These are phyloP conservation scores for Betula pendula DNA, from an alignment of 306 rosid genomes.

Conservation along the genomic window DNA sequence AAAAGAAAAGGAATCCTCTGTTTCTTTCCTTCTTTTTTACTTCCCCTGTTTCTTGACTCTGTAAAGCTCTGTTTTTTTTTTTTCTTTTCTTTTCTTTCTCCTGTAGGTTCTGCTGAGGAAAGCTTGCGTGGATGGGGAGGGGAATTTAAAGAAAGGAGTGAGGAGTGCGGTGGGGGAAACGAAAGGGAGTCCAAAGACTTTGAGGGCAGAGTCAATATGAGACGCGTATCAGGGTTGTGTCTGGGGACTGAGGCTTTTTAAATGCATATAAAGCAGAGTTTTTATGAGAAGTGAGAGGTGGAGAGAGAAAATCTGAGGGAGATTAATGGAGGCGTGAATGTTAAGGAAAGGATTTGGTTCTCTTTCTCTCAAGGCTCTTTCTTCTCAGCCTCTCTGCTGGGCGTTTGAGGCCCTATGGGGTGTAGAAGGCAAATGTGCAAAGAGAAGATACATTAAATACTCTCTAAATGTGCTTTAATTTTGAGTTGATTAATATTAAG, in stretches of 20 bases:
- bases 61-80: conserved; percentile 16
- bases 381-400: conserved; percentile 30
- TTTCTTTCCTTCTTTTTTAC: neutral
- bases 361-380: conserved; percentile 61
- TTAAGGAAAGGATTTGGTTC: conserved; percentile 70
- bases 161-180: neutral
- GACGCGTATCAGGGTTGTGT: conserved; percentile 5
- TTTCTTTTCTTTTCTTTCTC: neutral
- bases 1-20: neutral
- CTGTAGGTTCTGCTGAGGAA: neutral
- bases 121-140: neutral
- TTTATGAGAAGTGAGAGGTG: conserved; percentile 18
- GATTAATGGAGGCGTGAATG: conserved; percentile 66
- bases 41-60: conserved; percentile 29
- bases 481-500: neutral
- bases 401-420: neutral
- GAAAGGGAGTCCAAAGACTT: neutral
- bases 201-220: conserved; percentile 18
- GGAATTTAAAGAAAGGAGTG: conserved; percentile 18
- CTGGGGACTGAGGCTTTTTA: conserved; percentile 23
- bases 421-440: conserved; percentile 1
- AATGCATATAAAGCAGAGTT: conserved; percentile 29
- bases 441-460: conserved; percentile 7
- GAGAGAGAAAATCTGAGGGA: conserved; percentile 9
- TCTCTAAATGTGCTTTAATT: neutral